A percentile compares a stretch with the other conserved stretches of the same genome.
These are phyloP conservation scores for Albifimbria verrucaria DNA, from an alignment of 2,329 filamentous ascomycete species.

Conservation along the genomic window DNA sequence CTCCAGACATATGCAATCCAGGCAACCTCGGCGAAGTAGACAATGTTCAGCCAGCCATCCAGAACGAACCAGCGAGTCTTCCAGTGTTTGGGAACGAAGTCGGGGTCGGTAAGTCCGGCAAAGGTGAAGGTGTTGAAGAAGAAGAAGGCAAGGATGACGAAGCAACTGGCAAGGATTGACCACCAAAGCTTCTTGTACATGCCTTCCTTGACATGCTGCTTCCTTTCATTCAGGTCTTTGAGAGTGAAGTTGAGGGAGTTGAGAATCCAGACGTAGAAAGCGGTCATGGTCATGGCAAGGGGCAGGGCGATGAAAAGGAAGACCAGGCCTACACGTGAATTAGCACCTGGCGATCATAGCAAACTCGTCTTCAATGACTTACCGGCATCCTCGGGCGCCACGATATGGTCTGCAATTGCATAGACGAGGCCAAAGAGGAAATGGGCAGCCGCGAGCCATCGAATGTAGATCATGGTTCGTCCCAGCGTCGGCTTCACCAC, in stretches of 20 bases:
- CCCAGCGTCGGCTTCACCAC: slow-evolving; percentile 93
- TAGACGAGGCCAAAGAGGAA: slow-evolving; percentile 96
- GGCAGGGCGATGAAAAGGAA: slow-evolving; percentile 92
- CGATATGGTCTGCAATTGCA: slow-evolving; percentile 80
- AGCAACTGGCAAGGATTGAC: slow-evolving; percentile 87
- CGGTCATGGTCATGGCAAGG: slow-evolving; percentile 85
- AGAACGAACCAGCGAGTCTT: slow-evolving; percentile 96
- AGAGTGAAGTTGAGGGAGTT: slow-evolving; percentile 93
- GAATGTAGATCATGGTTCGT: slow-evolving; percentile 90
- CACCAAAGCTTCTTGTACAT: slow-evolving; percentile 99
- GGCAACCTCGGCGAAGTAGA: slow-evolving; percentile 89
- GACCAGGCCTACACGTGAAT: slow-evolving; percentile 60
- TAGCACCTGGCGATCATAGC: too few relatives aligned
- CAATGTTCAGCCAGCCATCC: slow-evolving; percentile 94
- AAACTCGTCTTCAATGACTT: slow-evolving; percentile 27
- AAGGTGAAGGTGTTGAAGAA: slow-evolving; percentile 98
- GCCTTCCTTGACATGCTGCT: slow-evolving; percentile 85
- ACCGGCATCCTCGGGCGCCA: slow-evolving; percentile 83
- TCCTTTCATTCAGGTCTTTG: slow-evolving; percentile 91
- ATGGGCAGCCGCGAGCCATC: slow-evolving; percentile 85
- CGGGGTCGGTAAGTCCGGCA: slow-evolving; percentile 75
- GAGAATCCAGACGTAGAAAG: slow-evolving; percentile 98
- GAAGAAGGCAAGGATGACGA: slow-evolving; percentile 97
- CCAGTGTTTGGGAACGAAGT: slow-evolving; percentile 96
- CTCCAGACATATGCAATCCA: slow-evolving; percentile 96